Evolutionary conservation across 768 basidiomycete genomes (phyloP).

Genomic region (Tubosaeta sp.): DNA sequence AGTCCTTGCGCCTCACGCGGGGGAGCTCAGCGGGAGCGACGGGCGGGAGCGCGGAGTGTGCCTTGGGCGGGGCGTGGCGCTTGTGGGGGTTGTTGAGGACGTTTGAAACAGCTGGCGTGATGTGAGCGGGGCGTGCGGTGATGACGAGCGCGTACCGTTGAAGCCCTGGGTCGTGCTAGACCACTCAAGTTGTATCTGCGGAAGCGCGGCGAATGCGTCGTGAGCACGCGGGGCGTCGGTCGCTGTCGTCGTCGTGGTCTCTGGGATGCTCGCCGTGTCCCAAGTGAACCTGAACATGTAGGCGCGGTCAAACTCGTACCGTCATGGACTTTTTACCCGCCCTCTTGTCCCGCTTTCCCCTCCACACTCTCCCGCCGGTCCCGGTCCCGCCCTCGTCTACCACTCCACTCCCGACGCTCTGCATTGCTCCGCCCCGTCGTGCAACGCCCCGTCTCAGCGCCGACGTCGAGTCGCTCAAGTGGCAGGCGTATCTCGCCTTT

Average conservation of each 20-base stretch:
- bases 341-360: slow-evolving; percentile 58
- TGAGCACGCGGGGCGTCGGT: slow-evolving; percentile 41
- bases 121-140: slow-evolving; percentile 2
- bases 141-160: slow-evolving; percentile 57
- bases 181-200: slow-evolving; percentile 55
- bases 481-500: slow-evolving; percentile 75
- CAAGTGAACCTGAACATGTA: slow-evolving; percentile 65
- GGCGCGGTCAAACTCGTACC: background rate
- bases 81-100: slow-evolving; percentile 89
- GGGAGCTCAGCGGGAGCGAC: slow-evolving; percentile 72
- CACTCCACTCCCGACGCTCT: slow-evolving; percentile 47
- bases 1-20: slow-evolving; percentile 77
- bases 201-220: slow-evolving; percentile 48
- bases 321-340: slow-evolving; percentile 17
- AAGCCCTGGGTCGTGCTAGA: slow-evolving; percentile 83
- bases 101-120: slow-evolving; percentile 78
- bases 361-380: slow-evolving; percentile 48
- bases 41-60: slow-evolving; percentile 74
- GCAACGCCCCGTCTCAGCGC: slow-evolving; percentile 46
- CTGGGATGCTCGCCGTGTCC: slow-evolving; percentile 77
- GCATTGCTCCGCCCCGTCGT: slow-evolving; percentile 54
- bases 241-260: slow-evolving; percentile 53
- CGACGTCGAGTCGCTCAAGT: slow-evolving; percentile 86
- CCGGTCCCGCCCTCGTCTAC: slow-evolving; percentile 22
- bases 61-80: slow-evolving; percentile 80